phyloP scores from a whole-genome alignment of 257 asterid species.

The Vinca minor region DNA sequence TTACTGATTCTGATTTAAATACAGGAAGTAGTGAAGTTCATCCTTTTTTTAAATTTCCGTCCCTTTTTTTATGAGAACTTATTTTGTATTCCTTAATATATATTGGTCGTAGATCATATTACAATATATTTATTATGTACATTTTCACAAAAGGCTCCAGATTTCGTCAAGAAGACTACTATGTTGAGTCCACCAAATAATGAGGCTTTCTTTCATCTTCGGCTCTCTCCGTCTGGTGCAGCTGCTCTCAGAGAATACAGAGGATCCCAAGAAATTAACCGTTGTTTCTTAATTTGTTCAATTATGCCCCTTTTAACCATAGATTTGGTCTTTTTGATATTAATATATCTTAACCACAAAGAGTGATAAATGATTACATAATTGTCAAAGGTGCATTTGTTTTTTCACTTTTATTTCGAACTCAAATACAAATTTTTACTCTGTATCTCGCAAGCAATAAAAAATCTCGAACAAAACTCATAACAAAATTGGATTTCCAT shows the following conservation, averaged over 20 bases:
- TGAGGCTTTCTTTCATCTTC: background rate
- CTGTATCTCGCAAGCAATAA: too few relatives aligned
- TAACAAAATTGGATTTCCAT: too few relatives aligned
- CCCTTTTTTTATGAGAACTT: background rate
- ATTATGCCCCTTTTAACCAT: background rate
- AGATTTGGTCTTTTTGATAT: background rate
- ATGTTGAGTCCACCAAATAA: conserved; percentile 13
- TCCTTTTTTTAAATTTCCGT: too few relatives aligned
- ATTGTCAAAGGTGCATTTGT: too few relatives aligned
- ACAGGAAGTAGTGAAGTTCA: background rate
- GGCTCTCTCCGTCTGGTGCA: too few relatives aligned
- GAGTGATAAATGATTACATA: too few relatives aligned
- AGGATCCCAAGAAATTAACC: background rate
- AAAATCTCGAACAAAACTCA: too few relatives aligned
- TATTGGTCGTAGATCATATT: conserved; percentile 45
- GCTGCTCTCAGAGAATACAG: too few relatives aligned
- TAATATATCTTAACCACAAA: background rate
- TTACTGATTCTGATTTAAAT: background rate
- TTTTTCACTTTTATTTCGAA: too few relatives aligned
- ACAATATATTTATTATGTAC: conserved; percentile 68
- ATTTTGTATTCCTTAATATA: conserved; percentile 6
- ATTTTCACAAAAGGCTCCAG: conserved; percentile 24
- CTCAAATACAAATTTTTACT: too few relatives aligned
- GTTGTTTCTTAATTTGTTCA: background rate
- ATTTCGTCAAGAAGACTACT: conserved; percentile 18